Conservation (phyloP, 2,329 filamentous ascomycete genomes). For the Colletotrichum noveboracense region DNA sequence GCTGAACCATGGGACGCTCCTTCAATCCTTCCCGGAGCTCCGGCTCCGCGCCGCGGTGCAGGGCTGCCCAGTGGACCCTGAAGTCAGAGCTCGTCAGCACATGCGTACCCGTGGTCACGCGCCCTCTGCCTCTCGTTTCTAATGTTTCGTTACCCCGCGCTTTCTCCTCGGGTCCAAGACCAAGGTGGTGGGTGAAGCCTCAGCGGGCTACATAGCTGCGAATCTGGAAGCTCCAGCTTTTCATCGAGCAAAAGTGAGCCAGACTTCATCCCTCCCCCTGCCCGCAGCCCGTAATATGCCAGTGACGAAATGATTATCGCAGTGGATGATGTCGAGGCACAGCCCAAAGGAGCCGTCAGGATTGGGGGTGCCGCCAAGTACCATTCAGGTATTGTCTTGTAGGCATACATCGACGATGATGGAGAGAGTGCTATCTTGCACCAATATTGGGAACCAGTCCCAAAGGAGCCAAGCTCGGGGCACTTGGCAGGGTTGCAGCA, state of each 20-base stretch:
- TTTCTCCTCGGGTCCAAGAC: not conserved
- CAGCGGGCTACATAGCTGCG: not conserved
- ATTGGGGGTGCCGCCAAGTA: not conserved
- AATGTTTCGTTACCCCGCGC: not conserved
- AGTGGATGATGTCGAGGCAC: not conserved
- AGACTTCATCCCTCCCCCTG: not conserved
- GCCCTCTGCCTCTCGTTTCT: not conserved
- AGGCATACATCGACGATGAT: not conserved
- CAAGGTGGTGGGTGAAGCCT: not conserved
- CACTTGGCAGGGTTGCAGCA: not conserved
- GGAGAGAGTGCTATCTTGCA: not conserved
- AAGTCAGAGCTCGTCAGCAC: not conserved
- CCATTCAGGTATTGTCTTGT: not conserved
- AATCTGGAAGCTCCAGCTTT: not conserved
- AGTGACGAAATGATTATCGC: not conserved
- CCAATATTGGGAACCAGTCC: not conserved
- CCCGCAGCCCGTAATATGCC: not conserved
- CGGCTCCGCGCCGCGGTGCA: conserved; percentile 4
- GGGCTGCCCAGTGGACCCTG: not conserved
- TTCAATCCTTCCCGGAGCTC: not conserved
- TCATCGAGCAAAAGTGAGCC: not conserved
- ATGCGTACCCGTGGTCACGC: not conserved
- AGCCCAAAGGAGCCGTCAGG: not conserved
- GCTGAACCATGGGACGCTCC: not conserved
- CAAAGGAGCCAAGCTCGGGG: not conserved